Conservation (phyloP, 306 rosid species). For the Vigna trinervia region DNA sequence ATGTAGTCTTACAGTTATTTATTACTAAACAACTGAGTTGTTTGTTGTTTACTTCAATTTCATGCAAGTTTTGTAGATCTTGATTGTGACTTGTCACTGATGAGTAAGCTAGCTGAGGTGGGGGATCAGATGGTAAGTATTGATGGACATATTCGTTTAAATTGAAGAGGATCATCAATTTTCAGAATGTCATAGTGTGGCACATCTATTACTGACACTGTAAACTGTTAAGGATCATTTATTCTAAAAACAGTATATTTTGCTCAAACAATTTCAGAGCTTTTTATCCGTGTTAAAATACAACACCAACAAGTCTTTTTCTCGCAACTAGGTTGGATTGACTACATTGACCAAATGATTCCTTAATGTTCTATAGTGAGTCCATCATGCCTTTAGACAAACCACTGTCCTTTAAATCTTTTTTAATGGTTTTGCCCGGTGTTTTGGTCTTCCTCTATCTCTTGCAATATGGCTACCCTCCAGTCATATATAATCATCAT, state of each 20-base stretch:
- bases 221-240: conserved; percentile 17
- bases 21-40: conserved; percentile 22
- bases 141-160: conserved; percentile 19
- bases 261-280: not conserved
- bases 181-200: conserved; percentile 8
- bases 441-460: not conserved
- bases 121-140: conserved; percentile 51
- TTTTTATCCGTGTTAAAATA: not conserved
- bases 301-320: not conserved
- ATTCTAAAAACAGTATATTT: not conserved
- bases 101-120: conserved; percentile 50
- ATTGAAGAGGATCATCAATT: conserved; percentile 16
- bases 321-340: not conserved
- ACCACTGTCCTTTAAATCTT: not conserved
- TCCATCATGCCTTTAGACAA: not conserved
- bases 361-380: not conserved
- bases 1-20: conserved; percentile 23
- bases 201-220: conserved; percentile 20
- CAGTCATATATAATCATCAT: conserved; percentile 18
- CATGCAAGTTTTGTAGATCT: conserved; percentile 66
- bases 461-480: not conserved
- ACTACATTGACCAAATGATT: not conserved
- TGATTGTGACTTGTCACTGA: conserved; percentile 55
- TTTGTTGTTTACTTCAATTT: conserved; percentile 38
- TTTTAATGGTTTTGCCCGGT: not conserved